Evolutionary conservation across 2,329 filamentous ascomycete genomes (phyloP), one percentile per base, ranked within the genome.

Genomic region (Aspergillaceae sp.): DNA sequence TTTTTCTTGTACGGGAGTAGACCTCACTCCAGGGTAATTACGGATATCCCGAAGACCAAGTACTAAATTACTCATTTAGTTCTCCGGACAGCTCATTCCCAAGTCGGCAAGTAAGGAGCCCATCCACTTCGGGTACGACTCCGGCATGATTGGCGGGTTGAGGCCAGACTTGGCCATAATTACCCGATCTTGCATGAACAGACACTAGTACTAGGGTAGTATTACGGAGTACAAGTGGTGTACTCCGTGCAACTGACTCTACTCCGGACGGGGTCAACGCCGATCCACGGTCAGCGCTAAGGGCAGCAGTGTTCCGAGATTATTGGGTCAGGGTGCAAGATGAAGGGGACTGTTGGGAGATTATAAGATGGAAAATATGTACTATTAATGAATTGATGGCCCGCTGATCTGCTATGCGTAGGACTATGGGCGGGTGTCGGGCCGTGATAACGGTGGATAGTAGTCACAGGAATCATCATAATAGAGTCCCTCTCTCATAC

Each of bases 1-100:
- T 19, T 19, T 19, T 19, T 19, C 19, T 19, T 19, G 32, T 49
- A 47, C 44, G 38, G 47, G 47, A 19, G 19, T 19, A 19, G 19
- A 19, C 19, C 19, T 19, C 19, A 19, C 19, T 19, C 19, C 19
- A 19, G 19, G 19, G 19, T 19, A 19, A 19, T 19, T 19, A 19
- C 19, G 19, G 19, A 19, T 19, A 19, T 19, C 19, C 19, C 19
- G 19, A 19, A 11, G n/a, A 36, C 34, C n/a, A 11, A 36, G 19
- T 36, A 10, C n/a, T 36, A 36, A 11, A 36, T n/a, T 36, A 2
- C 19, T 36, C 19, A 36, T 19, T 11, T 3, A 36, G 34, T 36
- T 11, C 34, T 36, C 34, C 19, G 34, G 4, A 19, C 34, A 36
- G 34, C 26, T n/a, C n/a, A 36, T 36, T n/a, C 34, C 34, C 34